Conservation (phyloP, 202 grass and related monocot species). For the Carex sylvatica region DNA sequence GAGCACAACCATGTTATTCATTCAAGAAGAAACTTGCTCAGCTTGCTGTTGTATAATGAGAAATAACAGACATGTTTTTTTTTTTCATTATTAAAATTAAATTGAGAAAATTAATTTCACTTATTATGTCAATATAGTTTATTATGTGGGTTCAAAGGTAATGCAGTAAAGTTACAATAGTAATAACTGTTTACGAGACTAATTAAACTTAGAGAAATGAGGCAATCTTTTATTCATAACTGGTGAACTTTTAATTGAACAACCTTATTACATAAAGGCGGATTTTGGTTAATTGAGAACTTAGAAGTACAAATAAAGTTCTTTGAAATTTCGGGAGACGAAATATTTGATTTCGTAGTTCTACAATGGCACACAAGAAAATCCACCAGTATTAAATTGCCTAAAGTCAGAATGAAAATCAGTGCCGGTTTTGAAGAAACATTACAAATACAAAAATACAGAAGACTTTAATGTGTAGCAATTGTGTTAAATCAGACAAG, state of each 20-base stretch:
- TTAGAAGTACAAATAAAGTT: background rate
- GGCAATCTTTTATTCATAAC: background rate
- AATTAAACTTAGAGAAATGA: background rate
- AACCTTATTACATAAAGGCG: background rate
- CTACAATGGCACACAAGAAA: background rate
- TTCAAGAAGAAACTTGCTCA: background rate
- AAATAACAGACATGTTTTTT: background rate
- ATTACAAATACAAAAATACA: background rate
- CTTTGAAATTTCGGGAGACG: background rate
- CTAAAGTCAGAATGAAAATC: background rate
- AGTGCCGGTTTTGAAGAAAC: background rate
- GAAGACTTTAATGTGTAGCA: background rate
- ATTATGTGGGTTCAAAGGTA: background rate
- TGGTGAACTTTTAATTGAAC: background rate
- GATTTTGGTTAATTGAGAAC: background rate
- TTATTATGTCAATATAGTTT: slow-evolving; percentile 3
- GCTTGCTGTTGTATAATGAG: background rate
- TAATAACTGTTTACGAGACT: background rate
- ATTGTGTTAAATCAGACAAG: background rate
- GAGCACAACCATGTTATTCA: background rate
- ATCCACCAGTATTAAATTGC: background rate
- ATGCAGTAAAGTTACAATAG: background rate
- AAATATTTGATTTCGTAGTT: background rate
- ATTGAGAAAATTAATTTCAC: background rate
- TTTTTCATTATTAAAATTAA: background rate